Evolutionary conservation across 805 yeast genomes (phyloP).

Genomic region (Cyberlindnera americana): DNA sequence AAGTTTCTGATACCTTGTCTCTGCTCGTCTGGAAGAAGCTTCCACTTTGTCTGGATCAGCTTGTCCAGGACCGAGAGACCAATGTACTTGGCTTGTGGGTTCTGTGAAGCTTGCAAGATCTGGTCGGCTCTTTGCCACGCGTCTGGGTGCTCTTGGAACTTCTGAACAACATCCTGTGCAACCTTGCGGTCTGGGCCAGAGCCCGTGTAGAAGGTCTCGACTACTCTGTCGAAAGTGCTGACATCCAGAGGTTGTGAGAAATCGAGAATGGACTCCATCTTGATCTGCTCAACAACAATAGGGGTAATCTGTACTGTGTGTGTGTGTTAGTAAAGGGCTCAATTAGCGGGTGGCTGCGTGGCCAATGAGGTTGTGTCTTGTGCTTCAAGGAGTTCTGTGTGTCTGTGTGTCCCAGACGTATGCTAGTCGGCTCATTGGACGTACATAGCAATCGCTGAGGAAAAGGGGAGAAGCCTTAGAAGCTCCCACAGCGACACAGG

Average conservation of each 20-base stretch:
- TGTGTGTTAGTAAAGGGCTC: background rate
- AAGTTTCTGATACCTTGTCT: slow-evolving; percentile 91
- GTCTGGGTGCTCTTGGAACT: slow-evolving; percentile 91
- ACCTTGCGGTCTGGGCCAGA: slow-evolving; percentile 61
- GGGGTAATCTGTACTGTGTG: slow-evolving; percentile 1
- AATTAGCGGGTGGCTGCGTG: background rate
- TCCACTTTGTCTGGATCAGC: slow-evolving; percentile 91
- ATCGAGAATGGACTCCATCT: slow-evolving; percentile 86
- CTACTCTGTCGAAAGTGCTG: slow-evolving; percentile 74
- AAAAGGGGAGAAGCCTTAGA: too few relatives aligned
- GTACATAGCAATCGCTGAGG: too few relatives aligned
- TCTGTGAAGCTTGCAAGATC: slow-evolving; percentile 71
- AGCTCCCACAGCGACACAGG: too few relatives aligned
- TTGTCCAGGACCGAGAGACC: slow-evolving; percentile 89
- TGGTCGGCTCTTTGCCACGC: slow-evolving; percentile 94
- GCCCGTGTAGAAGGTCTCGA: slow-evolving; percentile 78
- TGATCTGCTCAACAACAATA: background rate
- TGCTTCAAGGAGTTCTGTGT: too few relatives aligned
- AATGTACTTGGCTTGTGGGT: slow-evolving; percentile 87
- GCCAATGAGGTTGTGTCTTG: too few relatives aligned
- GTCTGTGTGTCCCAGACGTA: too few relatives aligned
- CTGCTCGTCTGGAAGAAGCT: slow-evolving; percentile 82
- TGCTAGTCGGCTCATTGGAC: too few relatives aligned
- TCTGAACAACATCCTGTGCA: slow-evolving; percentile 69
- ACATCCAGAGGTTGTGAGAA: slow-evolving; percentile 83